Evolutionary conservation across 495 filamentous ascomycete genomes (phyloP).

Genomic region (Monascus purpureus): DNA sequence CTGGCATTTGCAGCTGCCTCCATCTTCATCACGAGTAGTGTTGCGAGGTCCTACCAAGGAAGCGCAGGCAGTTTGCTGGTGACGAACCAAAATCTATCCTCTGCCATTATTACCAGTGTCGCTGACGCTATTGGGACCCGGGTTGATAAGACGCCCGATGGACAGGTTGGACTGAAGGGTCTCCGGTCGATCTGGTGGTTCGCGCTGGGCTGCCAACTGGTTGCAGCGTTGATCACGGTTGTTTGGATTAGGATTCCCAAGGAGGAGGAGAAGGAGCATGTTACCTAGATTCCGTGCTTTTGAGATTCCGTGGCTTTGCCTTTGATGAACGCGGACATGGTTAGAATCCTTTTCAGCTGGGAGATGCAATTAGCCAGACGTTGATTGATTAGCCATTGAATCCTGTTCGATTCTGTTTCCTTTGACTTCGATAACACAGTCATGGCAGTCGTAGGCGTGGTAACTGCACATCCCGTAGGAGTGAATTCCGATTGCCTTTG

Average conservation of each 20-base stretch:
- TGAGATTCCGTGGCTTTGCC: too few species aligned
- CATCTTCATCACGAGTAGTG: slow-evolving; percentile 22
- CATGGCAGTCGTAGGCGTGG: too few species aligned
- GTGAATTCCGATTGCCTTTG: too few species aligned
- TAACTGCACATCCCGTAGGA: too few species aligned
- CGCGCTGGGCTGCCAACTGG: slow-evolving; percentile 20
- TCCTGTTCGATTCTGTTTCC: too few species aligned
- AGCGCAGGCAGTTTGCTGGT: slow-evolving; percentile 21
- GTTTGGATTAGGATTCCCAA: slow-evolving; percentile 30
- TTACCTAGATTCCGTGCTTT: slow-evolving; percentile 11
- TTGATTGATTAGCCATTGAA: too few species aligned
- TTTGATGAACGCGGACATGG: too few species aligned
- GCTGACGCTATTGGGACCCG: slow-evolving; percentile 30
- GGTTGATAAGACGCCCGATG: slow-evolving; percentile 18
- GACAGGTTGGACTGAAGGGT: slow-evolving; percentile 28
- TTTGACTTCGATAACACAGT: too few species aligned
- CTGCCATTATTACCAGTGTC: slow-evolving; percentile 30
- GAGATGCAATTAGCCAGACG: too few species aligned
- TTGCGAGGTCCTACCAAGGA: slow-evolving; percentile 19
- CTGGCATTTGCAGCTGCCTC: slow-evolving; percentile 19
- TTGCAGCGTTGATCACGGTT: slow-evolving; percentile 26
- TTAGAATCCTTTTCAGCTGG: too few species aligned
- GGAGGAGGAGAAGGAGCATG: slow-evolving; percentile 38
- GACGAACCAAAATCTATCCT: slow-evolving; percentile 19
- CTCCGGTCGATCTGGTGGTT: slow-evolving; percentile 37